Percentiles rank a stretch among this genome's conserved stretches.
Conservation (phyloP, 148 eudicot species). For the Polygonum maritimum region DNA sequence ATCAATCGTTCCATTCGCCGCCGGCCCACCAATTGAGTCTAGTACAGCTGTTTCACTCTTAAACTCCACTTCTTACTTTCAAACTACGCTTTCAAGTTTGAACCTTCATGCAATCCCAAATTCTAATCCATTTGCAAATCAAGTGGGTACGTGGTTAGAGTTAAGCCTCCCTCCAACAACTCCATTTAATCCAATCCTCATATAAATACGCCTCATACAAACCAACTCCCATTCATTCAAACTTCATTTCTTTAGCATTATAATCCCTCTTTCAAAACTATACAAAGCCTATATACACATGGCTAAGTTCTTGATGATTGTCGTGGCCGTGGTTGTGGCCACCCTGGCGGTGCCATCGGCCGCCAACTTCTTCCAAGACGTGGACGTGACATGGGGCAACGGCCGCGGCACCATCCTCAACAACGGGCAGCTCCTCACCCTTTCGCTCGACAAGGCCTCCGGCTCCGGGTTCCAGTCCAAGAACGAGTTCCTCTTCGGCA, state of each 20-base stretch:
- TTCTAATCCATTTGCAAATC: no score
- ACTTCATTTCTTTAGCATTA: no score
- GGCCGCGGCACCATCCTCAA: background rate
- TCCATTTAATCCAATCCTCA: no score
- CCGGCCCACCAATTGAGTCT: no score
- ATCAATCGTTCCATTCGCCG: no score
- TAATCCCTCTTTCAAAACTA: background rate
- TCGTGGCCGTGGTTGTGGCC: background rate
- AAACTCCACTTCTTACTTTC: no score
- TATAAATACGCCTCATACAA: background rate
- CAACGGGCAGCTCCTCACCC: background rate
- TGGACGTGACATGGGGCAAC: background rate
- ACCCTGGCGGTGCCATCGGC: background rate
- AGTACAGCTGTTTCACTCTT: no score
- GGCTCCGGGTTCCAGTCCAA: slow-evolving; percentile 90
- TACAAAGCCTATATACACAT: no score
- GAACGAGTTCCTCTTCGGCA: slow-evolving; percentile 53
- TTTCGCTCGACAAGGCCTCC: background rate
- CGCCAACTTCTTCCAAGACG: background rate
- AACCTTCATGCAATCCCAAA: background rate
- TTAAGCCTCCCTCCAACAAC: no score
- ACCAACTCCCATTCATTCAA: no score
- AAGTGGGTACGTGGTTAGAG: no score
- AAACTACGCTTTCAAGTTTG: background rate
- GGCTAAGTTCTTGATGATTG: background rate